phyloP scores from a whole-genome alignment of 345 rosid species.

The Populus pruinosa region DNA sequence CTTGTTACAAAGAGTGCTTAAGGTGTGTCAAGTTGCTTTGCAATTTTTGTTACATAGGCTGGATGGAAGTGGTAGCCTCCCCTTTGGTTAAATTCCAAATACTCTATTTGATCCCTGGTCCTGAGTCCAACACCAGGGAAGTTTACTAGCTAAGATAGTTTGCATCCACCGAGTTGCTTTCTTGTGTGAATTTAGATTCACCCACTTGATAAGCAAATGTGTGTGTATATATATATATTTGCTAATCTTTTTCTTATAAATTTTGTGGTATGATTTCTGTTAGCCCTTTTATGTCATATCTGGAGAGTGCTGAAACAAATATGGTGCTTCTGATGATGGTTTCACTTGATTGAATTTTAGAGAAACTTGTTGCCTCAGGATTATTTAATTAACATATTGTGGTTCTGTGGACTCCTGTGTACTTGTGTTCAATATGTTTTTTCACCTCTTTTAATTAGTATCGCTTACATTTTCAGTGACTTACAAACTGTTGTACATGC shows the following conservation, averaged over 20 bases:
- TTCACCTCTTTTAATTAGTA: neutral
- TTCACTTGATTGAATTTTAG: neutral
- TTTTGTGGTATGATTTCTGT: neutral
- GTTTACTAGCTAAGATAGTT: neutral
- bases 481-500: neutral
- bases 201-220: neutral
- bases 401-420: neutral
- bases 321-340: no score
- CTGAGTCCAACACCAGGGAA: neutral
- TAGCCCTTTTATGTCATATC: neutral
- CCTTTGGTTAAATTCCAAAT: neutral
- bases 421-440: neutral
- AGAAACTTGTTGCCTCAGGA: neutral
- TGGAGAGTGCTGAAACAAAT: neutral
- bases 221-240: no score
- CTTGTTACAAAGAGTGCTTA: conserved; percentile 87
- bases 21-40: conserved; percentile 43
- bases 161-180: neutral
- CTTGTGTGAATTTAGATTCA: neutral
- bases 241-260: neutral
- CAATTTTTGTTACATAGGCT: neutral
- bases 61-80: neutral
- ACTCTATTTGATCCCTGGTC: neutral
- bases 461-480: neutral
- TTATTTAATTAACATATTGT: neutral